Conservation (phyloP, 2,329 filamentous ascomycete genomes). For the Apiospora malaysiana region DNA sequence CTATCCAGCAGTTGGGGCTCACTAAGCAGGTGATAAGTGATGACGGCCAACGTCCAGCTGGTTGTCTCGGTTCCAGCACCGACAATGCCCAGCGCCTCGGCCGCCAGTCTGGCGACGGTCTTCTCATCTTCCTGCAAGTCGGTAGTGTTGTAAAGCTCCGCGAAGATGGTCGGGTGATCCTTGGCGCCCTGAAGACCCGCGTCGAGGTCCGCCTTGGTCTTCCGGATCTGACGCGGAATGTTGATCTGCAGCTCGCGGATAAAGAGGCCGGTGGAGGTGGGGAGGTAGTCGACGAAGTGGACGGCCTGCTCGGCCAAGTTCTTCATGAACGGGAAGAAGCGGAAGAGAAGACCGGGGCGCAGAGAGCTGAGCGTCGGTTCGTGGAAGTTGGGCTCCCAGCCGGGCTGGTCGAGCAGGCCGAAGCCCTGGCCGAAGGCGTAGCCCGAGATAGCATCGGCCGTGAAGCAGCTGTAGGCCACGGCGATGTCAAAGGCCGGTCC, state of each 20-base stretch:
- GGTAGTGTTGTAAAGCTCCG: constrained; percentile 26
- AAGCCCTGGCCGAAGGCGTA: constrained; percentile 46
- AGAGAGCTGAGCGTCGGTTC: constrained; percentile 29
- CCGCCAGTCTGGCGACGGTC: constrained; percentile 25
- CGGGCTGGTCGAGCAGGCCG: constrained; percentile 35
- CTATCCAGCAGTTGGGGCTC: constrained; percentile 39
- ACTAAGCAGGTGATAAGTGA: constrained; percentile 43
- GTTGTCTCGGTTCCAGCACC: constrained; percentile 42
- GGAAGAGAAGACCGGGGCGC: constrained; percentile 32
- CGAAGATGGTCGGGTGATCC: constrained; percentile 32
- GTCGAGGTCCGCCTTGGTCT: constrained; percentile 26
- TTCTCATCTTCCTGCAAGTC: constrained; percentile 29
- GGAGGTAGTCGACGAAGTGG: constrained; percentile 22
- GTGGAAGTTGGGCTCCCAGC: constrained; percentile 44
- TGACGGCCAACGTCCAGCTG: constrained; percentile 39
- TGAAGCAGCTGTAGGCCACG: constrained; percentile 37
- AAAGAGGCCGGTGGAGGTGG: constrained; percentile 11
- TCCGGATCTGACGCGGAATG: constrained; percentile 27
- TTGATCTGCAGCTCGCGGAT: constrained; percentile 29
- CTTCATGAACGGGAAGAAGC: constrained; percentile 35
- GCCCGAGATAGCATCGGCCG: constrained; percentile 44
- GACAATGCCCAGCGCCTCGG: constrained; percentile 32
- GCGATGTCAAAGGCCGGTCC: constrained; percentile 11
- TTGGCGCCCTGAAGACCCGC: not conserved
- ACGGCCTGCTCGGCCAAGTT: constrained; percentile 23